A percentile compares a stretch with the other conserved stretches of the same genome.
Conservation (phyloP, 371 early-diverging fungal species). For the Syncephalastrum racemosum region DNA sequence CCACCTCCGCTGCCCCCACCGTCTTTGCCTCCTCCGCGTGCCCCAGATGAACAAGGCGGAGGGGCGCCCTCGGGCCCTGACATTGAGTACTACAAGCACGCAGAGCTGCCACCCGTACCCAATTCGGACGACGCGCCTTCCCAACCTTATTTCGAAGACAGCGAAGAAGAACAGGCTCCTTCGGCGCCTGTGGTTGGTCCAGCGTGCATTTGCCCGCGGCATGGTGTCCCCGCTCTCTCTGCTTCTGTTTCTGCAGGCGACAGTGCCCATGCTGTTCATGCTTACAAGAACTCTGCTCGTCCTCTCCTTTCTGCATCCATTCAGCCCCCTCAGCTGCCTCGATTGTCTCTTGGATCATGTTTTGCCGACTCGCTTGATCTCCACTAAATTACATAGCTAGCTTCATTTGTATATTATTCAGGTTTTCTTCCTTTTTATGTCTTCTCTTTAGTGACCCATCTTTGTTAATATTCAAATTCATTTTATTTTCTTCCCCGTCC, state of each 20-base stretch:
- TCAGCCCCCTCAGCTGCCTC: constrained; percentile 5
- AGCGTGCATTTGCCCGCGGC: too few species aligned
- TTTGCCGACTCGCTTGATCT: constrained; percentile 1
- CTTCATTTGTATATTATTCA: background rate
- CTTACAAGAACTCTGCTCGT: background rate
- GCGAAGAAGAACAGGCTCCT: constrained; percentile 10
- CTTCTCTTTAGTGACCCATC: too few species aligned
- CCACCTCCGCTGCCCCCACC: constrained; percentile 1
- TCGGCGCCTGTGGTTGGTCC: background rate
- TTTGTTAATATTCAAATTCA: too few species aligned
- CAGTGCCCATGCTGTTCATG: too few species aligned
- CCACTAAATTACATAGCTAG: background rate
- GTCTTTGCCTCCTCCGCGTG: constrained; percentile 2
- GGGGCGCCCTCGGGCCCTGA: background rate
- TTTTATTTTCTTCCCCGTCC: background rate
- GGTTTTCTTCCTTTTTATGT: too few species aligned
- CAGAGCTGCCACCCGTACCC: constrained; percentile 13
- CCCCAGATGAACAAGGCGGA: background rate
- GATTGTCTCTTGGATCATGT: constrained; percentile 1
- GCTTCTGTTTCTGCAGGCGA: too few species aligned
- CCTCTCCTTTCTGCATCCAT: background rate
- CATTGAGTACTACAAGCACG: constrained; percentile 5
- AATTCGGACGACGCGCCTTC: background rate
- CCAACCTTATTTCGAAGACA: constrained; percentile 12
- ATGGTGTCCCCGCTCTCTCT: too few species aligned